These are phyloP conservation scores for Colletotrichum sp. DNA, from an alignment of 2,329 filamentous ascomycete species.

Conservation along the genomic window DNA sequence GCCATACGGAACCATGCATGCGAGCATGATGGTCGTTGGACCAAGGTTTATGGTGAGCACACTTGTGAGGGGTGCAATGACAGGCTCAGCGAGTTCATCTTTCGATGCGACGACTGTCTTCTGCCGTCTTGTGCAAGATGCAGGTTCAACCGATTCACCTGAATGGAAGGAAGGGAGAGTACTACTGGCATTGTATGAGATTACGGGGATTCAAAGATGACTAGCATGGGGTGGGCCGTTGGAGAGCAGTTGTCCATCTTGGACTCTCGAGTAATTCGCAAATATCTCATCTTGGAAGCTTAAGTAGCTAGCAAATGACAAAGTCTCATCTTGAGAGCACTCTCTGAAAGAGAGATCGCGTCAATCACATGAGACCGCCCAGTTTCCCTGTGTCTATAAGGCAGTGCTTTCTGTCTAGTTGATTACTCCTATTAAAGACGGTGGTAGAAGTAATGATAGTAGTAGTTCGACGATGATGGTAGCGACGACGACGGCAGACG, in stretches of 20 bases:
- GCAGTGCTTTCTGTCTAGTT: too few relatives aligned
- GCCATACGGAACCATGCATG: neutral
- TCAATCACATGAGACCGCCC: too few relatives aligned
- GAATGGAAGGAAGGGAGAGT: neutral
- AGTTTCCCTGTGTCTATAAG: too few relatives aligned
- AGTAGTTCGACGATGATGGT: accelerated
- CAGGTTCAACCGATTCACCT: neutral
- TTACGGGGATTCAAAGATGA: neutral
- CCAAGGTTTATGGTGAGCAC: neutral
- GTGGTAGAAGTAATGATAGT: too few relatives aligned
- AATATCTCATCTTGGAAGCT: neutral
- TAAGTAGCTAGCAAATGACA: neutral
- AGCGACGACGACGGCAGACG: too few relatives aligned
- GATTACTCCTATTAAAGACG: too few relatives aligned
- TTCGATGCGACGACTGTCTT: neutral
- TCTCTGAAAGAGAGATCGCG: neutral
- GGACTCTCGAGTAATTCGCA: neutral
- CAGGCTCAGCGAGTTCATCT: neutral
- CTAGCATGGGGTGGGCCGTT: neutral
- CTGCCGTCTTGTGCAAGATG: neutral
- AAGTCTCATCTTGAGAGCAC: neutral
- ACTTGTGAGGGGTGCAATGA: neutral
- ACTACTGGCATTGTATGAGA: neutral
- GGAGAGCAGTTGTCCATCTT: neutral
- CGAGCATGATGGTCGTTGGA: neutral